Evolutionary conservation across 2,329 filamentous ascomycete genomes (phyloP), one percentile per base, ranked within the genome.

Genomic region (Tympanopsis confertula): DNA sequence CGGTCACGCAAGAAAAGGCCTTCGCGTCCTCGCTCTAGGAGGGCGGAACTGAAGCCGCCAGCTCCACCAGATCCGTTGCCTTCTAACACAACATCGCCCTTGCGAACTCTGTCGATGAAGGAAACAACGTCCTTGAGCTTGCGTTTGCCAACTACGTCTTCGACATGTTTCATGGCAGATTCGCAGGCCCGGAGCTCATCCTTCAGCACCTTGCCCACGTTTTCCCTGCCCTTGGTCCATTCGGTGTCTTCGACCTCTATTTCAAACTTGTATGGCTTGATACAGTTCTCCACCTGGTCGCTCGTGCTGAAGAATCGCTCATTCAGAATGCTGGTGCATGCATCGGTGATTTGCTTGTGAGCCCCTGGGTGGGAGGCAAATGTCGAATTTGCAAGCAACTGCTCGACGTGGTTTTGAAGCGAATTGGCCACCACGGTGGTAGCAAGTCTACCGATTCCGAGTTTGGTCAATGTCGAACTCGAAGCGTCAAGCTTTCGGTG

Each of bases 261-360:
- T 44, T 95, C 87, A 48, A 89, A 96, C 56, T 98, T 98, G 67
- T 89, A 98, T 0, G 93, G 91, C 59, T 98, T 98, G 61, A 98
- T 93, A 55, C 89, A 98, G 54, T 96, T 96, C 58, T 98, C 91
- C 1, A 98, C 85, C 60, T 96, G 91, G 51, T 98, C 93, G 44
- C 85, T 91, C 1, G 93, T 98, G 59, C 89, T 91, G 62, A 95
- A 96, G 45, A 94, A 94, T 13, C 89, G 73, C 51, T 98, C 91
- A 46, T 91, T 91, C 12, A 98, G 64, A 38, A 98, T 96, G 19
- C 78, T 82, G 0, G 86, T 83, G 2, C 87, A 86, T 1, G 91
- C 88, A 48, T 95, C 87, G 35, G 78, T 83, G 46, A 98, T 96
- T n/a, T 86, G 85, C 56, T 91, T 79, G 24, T 86, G 81, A 7